Conservation (phyloP, 2,329 filamentous ascomycete genomes). For the Aspergillus intermedius region DNA sequence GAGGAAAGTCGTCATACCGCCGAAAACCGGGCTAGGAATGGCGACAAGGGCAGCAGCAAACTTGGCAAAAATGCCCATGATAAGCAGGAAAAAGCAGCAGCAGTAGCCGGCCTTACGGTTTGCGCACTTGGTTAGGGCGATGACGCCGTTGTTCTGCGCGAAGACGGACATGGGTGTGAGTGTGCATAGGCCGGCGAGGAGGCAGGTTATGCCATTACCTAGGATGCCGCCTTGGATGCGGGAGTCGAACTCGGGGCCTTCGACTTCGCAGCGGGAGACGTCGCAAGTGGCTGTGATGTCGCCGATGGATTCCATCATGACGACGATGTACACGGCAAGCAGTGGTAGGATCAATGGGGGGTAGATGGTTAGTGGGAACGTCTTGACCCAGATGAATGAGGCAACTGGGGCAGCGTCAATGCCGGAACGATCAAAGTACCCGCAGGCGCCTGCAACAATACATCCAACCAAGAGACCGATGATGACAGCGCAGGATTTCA, state of each 20-base stretch:
- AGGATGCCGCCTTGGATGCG: constrained; percentile 63
- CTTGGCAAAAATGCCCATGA: constrained; percentile 66
- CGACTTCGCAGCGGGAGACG: constrained; percentile 57
- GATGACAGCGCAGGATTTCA: constrained; percentile 62
- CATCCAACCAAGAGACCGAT: constrained; percentile 60
- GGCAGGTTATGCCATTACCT: constrained; percentile 60
- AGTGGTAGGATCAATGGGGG: constrained; percentile 60
- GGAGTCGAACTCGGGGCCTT: constrained; percentile 59
- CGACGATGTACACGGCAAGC: constrained; percentile 53
- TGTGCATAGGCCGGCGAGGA: constrained; percentile 58
- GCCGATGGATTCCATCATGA: constrained; percentile 62
- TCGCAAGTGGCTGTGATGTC: constrained; percentile 64
- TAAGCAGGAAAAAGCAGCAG: constrained; percentile 57
- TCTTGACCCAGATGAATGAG: constrained; percentile 66
- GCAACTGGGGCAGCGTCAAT: constrained; percentile 57
- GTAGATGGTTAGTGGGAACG: constrained; percentile 60
- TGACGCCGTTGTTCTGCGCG: constrained; percentile 64
- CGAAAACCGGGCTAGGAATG: constrained; percentile 50
- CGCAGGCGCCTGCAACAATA: constrained; percentile 59
- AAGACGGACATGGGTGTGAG: constrained; percentile 64
- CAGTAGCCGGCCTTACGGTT: constrained; percentile 63
- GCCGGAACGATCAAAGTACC: constrained; percentile 56
- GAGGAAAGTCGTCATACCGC: constrained; percentile 56
- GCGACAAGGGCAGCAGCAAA: constrained; percentile 62
- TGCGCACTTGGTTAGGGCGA: constrained; percentile 61